Evolutionary conservation across 1,139 yeast genomes (phyloP), one percentile per base, ranked within the genome.

Genomic region (Kodamaea anthophila): DNA sequence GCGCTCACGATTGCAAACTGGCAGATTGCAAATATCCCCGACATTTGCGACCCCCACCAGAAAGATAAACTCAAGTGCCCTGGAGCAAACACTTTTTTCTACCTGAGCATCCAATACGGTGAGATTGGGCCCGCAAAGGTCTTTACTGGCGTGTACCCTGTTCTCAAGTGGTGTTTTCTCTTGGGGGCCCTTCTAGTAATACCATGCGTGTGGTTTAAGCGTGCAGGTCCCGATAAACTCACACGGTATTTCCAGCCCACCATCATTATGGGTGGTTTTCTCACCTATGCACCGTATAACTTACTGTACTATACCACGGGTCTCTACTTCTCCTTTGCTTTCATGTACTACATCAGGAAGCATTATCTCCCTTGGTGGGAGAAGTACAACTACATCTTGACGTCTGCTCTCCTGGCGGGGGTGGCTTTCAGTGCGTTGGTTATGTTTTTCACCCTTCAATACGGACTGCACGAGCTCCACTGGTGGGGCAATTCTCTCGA

Each of bases 401-500:
- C 49, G 10, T 63, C 78, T 10, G 82, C 74, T 3, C 50, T 77
- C 26, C 56, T 68, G 5, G 76, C 82, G 2, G 84, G 83, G 13
- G 68, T 74, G 21, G 82, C 82, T 1, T 66, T 74, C 34, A 55
- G 73, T 38, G 71, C 77, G 0, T 50, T 75, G 20, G 49, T 76
- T 29, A 71, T 75, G 23, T 65, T 76, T 51, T 72, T 77, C 43
- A 64, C 76, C 2, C 73, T 74, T 6, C 73, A 70, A 40, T 69
- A 59, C 38, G 60, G 65, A 28, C 56, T 53, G 8, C 55, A 54
- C 23, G 35, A 46, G 8, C 32, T 74, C 18, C 41, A 40, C 36
- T 76, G 83, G 82, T 75, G 82, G 82, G 82, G 82, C 2, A 76
- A 75, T 46, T 51, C 42, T 18, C 73, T 74, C 13, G 33, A 56